Evolutionary conservation across 495 filamentous ascomycete genomes (phyloP).

Genomic region (Penicillium paxilli): DNA sequence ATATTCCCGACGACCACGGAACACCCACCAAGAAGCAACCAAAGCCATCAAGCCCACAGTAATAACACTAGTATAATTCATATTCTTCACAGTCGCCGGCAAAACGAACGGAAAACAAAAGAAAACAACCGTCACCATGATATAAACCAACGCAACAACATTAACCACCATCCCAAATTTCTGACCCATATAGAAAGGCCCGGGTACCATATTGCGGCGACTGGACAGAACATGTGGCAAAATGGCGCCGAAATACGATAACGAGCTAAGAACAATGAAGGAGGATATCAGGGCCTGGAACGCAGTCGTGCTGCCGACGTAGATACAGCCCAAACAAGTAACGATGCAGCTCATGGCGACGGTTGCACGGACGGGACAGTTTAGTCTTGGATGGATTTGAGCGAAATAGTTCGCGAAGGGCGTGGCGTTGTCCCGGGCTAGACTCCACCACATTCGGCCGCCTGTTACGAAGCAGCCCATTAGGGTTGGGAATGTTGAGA

Average conservation of each 20-base stretch:
- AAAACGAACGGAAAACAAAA: constrained; percentile 68
- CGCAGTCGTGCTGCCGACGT: constrained; percentile 65
- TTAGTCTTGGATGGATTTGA: constrained; percentile 38
- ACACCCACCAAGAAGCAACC: constrained; percentile 34
- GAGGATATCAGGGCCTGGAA: constrained; percentile 71
- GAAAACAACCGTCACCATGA: constrained; percentile 64
- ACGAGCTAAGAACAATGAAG: constrained; percentile 72
- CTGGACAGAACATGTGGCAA: constrained; percentile 64
- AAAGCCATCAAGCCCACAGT: constrained; percentile 53
- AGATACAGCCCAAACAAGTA: constrained; percentile 68
- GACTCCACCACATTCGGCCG: constrained; percentile 73
- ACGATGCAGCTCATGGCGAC: constrained; percentile 55
- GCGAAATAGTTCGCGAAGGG: constrained; percentile 38
- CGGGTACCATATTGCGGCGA: constrained; percentile 61
- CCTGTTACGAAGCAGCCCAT: constrained; percentile 68
- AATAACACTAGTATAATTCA: constrained; percentile 71
- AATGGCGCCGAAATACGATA: constrained; percentile 72
- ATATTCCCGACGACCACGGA: constrained; percentile 27
- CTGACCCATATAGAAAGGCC: constrained; percentile 67
- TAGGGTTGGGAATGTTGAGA: constrained; percentile 57
- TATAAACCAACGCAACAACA: constrained; percentile 56
- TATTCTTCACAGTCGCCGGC: constrained; percentile 53
- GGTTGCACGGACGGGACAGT: constrained; percentile 63
- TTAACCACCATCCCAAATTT: constrained; percentile 58
- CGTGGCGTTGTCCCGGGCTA: constrained; percentile 65